Evolutionary conservation across 768 basidiomycete genomes (phyloP).

Genomic region (Termitomyces sp.): DNA sequence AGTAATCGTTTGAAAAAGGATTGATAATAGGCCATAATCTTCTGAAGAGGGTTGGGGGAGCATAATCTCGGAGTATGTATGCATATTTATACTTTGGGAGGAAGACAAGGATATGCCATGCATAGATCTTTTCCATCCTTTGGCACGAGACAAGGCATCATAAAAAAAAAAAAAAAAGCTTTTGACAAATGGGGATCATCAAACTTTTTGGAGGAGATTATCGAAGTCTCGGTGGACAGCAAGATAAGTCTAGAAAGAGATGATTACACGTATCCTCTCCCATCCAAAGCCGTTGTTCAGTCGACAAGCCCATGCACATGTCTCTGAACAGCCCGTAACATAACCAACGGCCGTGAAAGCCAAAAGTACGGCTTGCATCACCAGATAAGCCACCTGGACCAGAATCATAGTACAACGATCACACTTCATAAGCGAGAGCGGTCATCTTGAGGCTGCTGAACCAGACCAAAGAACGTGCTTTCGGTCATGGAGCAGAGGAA

Average conservation of each 20-base stretch:
- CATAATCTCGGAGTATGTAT: not conserved
- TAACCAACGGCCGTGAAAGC: not conserved
- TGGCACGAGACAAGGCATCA: conserved; percentile 7
- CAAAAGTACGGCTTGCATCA: not conserved
- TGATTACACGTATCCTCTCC: conserved; percentile 4
- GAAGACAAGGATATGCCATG: conserved; percentile 1
- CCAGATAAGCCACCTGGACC: not conserved
- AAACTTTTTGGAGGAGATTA: not conserved
- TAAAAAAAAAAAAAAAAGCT: too few relatives aligned
- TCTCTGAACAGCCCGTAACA: not conserved
- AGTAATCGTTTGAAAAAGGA: conserved; percentile 19
- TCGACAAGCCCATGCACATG: not conserved
- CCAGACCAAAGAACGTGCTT: not conserved
- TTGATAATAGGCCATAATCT: conserved; percentile 9
- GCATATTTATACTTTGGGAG: conserved; percentile 13
- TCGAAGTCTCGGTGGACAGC: not conserved
- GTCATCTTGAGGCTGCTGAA: not conserved
- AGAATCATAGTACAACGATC: not conserved
- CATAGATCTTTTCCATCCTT: not conserved
- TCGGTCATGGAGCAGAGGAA: not conserved
- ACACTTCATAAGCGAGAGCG: not conserved
- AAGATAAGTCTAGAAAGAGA: conserved; percentile 6
- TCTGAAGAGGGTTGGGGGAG: not conserved
- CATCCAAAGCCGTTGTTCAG: not conserved
- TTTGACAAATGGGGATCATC: conserved; percentile 12